Percentiles rank a stretch among this genome's conserved stretches.
phyloP scores from a whole-genome alignment of 805 yeast species.

The Yamadazyma kitorensis region DNA sequence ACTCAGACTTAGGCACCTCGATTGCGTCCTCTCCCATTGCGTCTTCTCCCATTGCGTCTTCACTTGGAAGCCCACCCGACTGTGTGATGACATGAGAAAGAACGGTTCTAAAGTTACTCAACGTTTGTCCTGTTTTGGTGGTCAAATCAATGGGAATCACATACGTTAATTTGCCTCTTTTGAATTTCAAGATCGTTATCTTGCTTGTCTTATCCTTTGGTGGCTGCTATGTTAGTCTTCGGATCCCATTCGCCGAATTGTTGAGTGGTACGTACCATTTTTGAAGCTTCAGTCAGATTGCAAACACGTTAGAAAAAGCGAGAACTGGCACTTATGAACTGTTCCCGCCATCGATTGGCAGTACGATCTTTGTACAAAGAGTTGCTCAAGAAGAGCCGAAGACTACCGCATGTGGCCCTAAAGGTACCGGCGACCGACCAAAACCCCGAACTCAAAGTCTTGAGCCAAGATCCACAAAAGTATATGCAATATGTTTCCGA shows the following conservation, averaged over 20 bases:
- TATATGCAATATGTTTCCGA: constrained; percentile 4
- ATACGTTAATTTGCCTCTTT: constrained; percentile 29
- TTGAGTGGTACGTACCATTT: too few relatives aligned
- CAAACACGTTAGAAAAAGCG: too few relatives aligned
- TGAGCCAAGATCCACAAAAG: constrained; percentile 6
- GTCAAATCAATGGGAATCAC: constrained; percentile 23
- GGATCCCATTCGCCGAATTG: too few relatives aligned
- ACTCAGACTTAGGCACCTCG: constrained; percentile 39
- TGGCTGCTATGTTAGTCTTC: too few relatives aligned
- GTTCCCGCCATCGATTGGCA: constrained; percentile 7
- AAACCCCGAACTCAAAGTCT: too few relatives aligned
- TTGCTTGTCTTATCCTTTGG: not conserved
- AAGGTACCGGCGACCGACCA: too few relatives aligned
- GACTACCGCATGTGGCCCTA: too few relatives aligned
- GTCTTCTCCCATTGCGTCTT: constrained; percentile 25
- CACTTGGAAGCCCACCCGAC: constrained; percentile 46
- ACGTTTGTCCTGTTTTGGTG: constrained; percentile 11
- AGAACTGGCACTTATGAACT: too few relatives aligned
- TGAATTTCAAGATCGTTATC: constrained; percentile 33
- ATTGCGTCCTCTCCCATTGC: constrained; percentile 30
- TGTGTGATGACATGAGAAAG: constrained; percentile 39
- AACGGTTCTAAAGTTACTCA: constrained; percentile 17
- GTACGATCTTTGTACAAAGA: constrained; percentile 12
- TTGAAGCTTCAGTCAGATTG: too few relatives aligned
- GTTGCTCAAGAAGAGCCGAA: constrained; percentile 7